Base-by-base conservation (phyloP, 345 rosid species). In the Abelmoschus esculentus region DNA sequence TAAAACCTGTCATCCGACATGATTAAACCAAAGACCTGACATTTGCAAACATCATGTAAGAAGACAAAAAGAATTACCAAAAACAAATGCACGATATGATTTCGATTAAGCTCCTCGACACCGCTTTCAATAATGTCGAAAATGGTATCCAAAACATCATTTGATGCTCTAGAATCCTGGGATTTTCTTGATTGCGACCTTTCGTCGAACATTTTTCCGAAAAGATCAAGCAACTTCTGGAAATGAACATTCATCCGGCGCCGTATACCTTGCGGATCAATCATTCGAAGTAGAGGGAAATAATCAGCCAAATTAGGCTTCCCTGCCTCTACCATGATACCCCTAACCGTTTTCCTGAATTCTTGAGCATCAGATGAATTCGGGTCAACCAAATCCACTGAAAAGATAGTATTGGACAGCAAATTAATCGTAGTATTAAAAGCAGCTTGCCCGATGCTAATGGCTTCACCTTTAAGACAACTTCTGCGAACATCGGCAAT, bases 331-430 rank as follows among this genome's bases (percentile, higher is more conserved):
- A 66, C 77, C 88, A 81, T 68, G 42, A 83, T 56, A 15, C 71
- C 55, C 74, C 44, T 55, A 9, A 79, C 79, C 2, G 44, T 18
- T 72, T 78, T 75, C 69, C 72, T 82, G 73, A 86, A 82, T 55
- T 15, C 78, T 34, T 7, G 61, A 2, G 66, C 40, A 3, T 19
- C 12, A 3, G 63, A 55, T 1, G 80, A 69, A 18, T 68, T 72
- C 14, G 72, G 69, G 72, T 77, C 72, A 38, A 70, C 77, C 26
- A 88, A 60, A 77, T 88, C 85, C 3, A 73, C 31, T 0, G 93
- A 88, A 50, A 83, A 73, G 11, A 88, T 10, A 42, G 79, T 67
- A 73, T 77, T 80, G 0, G 89, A 83, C n/a, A 84, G 17, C 44
- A 82, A 59, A 70, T 82, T 84, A 11, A 86, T 74, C 5, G 59